phyloP scores from a whole-genome alignment of 441 rosid genomes.

The Omphalea diandra region DNA sequence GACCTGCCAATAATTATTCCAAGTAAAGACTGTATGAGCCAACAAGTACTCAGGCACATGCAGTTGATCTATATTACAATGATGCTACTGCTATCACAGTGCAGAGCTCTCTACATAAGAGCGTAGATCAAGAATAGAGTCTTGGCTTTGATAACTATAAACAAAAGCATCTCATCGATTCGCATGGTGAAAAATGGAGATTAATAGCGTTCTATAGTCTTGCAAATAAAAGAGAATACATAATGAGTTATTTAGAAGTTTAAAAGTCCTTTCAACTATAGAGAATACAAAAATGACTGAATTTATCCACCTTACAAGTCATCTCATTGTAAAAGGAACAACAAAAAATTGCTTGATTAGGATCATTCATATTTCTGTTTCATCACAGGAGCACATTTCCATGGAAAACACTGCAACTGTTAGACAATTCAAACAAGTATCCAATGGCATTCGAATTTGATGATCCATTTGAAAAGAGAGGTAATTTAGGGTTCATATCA shows the following conservation, averaged over 20 bases:
- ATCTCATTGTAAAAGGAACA: background rate
- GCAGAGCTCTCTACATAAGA: background rate
- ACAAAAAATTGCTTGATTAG: background rate
- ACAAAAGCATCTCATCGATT: background rate
- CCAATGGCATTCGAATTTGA: background rate
- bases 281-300: background rate
- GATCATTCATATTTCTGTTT: background rate
- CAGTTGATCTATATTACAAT: background rate
- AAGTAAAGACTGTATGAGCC: background rate
- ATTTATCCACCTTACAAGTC: background rate
- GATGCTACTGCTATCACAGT: background rate
- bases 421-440: background rate
- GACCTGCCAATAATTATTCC: constrained; percentile 43
- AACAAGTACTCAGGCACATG: background rate
- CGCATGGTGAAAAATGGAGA: background rate
- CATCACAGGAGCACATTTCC: background rate
- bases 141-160: background rate
- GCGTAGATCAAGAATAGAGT: background rate
- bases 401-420: background rate
- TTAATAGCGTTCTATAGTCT: background rate
- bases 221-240: background rate
- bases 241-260: background rate
- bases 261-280: background rate
- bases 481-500: background rate
- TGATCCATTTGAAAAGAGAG: too few species aligned